Evolutionary conservation across 192 early-diverging fungal species (phyloP), one percentile per base, ranked within the genome.

Genomic region (Dispira simplex): DNA sequence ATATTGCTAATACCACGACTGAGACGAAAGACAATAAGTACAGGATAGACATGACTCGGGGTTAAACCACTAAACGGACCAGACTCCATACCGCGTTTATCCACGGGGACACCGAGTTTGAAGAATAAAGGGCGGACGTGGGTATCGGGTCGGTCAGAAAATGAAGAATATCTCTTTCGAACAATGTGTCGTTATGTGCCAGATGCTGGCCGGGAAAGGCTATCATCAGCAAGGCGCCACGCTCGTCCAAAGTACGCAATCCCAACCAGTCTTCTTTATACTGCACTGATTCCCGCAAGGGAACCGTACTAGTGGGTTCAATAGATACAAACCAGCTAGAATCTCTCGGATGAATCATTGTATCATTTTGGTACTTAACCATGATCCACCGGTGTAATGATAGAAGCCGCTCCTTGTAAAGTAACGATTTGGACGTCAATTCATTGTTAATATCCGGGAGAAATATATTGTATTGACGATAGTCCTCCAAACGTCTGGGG

Each of bases 361-460:
- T 14, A 44, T 60, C 58, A 18, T 60, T 44, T 27, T 11, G 16
- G 14, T 60, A 60, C 28, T 14, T 28, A 16, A 60, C 58, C 58
- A 60, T 60, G 58, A 60, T 32, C 27, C 11, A 44, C 9, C 21
- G 26, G 27, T 44, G 18, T 5, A 60, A 44, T 5, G 58, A 28
- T 0, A 2, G 0, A 21, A 60, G 58, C 3, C 58, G 58, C 11
- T 12, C 32, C 14, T 43, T 27, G 58, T 60, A 44, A 14, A 21
- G 18, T 11, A 4, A 9, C 14, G 32, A 12, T 13, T 12, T 11
- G 28, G 58, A 18, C 28, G 25, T 2, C 18, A 60, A 51, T 63
- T 97, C 93, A 71, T 90, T 85, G 68, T 98, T 98, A 52, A 95
- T 75, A 56, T 86, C 82, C 0, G 96, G 89, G 28, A 98, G 75